phyloP scores from a whole-genome alignment of 129 eudicot genomes.

The Tagetes erecta region DNA sequence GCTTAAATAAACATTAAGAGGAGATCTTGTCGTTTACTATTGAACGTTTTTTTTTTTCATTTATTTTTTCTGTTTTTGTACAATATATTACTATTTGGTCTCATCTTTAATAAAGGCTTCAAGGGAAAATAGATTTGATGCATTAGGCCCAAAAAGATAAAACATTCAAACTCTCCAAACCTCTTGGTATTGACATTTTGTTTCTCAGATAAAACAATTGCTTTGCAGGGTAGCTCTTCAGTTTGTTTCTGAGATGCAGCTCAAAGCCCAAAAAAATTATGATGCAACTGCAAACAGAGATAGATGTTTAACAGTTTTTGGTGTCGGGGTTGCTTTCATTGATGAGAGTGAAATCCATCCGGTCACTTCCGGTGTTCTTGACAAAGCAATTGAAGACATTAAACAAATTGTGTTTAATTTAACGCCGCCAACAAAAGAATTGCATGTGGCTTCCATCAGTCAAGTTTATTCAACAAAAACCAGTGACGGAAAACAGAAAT shows the following conservation, averaged over 20 bases:
- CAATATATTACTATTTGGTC: not conserved
- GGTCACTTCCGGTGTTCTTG: conserved; percentile 40
- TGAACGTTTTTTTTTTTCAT: not conserved
- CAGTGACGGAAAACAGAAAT: conserved; percentile 47
- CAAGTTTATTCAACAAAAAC: conserved; percentile 49
- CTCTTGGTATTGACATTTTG: not conserved
- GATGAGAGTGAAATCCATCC: conserved; percentile 60
- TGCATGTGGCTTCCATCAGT: conserved; percentile 62
- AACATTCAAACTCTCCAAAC: not conserved
- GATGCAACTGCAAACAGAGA: conserved; percentile 97
- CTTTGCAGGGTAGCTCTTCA: conserved; percentile 87
- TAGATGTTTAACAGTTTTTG: conserved; percentile 81
- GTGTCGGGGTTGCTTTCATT: conserved; percentile 91
- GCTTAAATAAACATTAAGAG: not conserved
- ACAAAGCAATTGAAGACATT: conserved; percentile 55
- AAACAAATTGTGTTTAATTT: conserved; percentile 51
- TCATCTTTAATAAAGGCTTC: not conserved
- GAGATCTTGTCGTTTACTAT: not conserved
- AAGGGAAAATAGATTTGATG: not conserved
- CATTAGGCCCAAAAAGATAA: not conserved
- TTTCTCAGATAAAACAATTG: conserved; percentile 29
- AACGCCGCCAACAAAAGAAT: conserved; percentile 62
- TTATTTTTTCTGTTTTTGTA: not conserved
- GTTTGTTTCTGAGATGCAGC: conserved; percentile 95
- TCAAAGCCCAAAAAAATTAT: conserved; percentile 83